A percentile compares a stretch with the other conserved stretches of the same genome.
These are phyloP conservation scores for Lindgomyces ingoldianus DNA, from an alignment of 495 filamentous ascomycete species.

Conservation along the genomic window DNA sequence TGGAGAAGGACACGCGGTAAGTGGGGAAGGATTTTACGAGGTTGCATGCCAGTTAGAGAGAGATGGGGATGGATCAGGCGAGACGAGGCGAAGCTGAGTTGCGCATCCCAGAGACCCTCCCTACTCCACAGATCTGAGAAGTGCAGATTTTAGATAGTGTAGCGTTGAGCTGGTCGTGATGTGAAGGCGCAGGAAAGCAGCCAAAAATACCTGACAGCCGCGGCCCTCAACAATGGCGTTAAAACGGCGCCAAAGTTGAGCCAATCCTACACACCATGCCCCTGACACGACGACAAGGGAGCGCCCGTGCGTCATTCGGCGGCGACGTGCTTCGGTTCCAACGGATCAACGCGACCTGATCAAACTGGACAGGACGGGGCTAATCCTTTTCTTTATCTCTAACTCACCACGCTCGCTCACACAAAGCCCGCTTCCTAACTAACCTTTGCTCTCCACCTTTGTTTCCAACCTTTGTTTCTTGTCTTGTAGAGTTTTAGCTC, in stretches of 20 bases:
- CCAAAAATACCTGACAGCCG: not conserved
- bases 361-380: not conserved
- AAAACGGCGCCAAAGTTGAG: not conserved
- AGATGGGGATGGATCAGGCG: no score
- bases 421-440: slow-evolving; percentile 1
- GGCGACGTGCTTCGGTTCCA: not conserved
- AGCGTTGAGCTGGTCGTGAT: not conserved
- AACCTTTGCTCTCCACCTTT: not conserved
- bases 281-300: not conserved
- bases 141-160: not conserved
- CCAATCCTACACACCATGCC: not conserved
- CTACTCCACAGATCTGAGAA: no score
- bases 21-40: no score
- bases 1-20: no score
- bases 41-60: no score
- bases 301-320: slow-evolving; percentile 1
- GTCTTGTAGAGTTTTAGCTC: not conserved
- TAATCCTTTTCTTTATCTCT: not conserved
- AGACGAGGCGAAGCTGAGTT: no score
- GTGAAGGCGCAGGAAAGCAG: not conserved
- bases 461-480: not conserved
- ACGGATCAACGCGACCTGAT: not conserved
- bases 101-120: no score
- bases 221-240: not conserved
- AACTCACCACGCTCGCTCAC: not conserved